Base-by-base conservation (phyloP, 1,139 yeast species). In the Sugiyamaella pinicola region DNA sequence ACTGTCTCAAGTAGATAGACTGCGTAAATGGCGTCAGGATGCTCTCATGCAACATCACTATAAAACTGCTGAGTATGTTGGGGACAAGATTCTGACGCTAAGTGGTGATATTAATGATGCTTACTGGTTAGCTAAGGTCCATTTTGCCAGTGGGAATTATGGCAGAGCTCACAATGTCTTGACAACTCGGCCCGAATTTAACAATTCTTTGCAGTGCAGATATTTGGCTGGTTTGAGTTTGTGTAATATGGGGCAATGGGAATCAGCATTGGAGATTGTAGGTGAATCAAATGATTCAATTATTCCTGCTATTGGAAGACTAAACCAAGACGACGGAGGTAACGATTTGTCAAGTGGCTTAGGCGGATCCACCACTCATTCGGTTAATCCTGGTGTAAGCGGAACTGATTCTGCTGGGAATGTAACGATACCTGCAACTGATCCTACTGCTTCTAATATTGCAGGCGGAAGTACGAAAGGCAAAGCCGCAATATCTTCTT, bases 101-200 rank as follows among this genome's bases (percentile, higher is more conserved):
- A 86, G 91, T 1, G 59, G 81, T 57, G 97, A 91, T 64, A 86
- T 96, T 13, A 87, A 86, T 64, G 98, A 93, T 69, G 97, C 97
- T 12, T 91, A 90, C 68, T 93, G 98, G 97, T 75, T 93, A 41
- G 97, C 96, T 0, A 96, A 93, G 70, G 95, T 87, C 1, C 84
- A 86, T 66, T 88, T 83, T 68, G 74, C 79, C 49, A 79, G 82
- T 57, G 93, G 95, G 10, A 83, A 87, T 65, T 90, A 82, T 67
- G 79, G 85, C 37, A 75, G 97, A 41, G 97, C 96, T 2, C 81
- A 88, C 53, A 84, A 83, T 60, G 70, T 91, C 47, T 67, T 82
- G 13, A 64, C 74, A 31, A 64, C 66, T 24, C 69, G 73, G 44
- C 43, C 50, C 13, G 49, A 43, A 12, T 34, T 50, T 7, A 77